phyloP scores from a whole-genome alignment of 2,329 filamentous ascomycete genomes.

The Hirsutella minnesotensis region DNA sequence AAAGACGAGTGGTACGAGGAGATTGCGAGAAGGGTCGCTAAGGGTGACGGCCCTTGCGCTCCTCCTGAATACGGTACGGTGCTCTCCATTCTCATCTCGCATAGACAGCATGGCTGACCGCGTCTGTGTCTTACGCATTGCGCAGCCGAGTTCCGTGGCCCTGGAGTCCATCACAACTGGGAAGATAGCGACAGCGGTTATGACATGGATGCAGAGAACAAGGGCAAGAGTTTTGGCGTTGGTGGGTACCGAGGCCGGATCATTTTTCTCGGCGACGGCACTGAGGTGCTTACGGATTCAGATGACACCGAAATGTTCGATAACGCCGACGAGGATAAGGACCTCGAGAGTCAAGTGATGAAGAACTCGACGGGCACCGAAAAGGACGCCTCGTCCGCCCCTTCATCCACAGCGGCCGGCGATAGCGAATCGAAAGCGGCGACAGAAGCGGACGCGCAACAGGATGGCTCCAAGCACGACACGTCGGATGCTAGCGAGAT shows the following conservation, averaged over 20 bases:
- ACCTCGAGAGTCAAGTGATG: conserved; percentile 71
- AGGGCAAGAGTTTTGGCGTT: conserved; percentile 49
- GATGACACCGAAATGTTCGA: conserved; percentile 93
- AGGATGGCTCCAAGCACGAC: conserved; percentile 13
- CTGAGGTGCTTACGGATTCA: conserved; percentile 79
- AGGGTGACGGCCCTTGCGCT: conserved; percentile 94
- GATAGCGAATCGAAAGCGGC: conserved; percentile 8
- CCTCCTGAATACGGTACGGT: conserved; percentile 97
- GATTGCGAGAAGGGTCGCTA: conserved; percentile 85
- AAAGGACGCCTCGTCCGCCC: conserved; percentile 1
- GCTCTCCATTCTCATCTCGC: conserved; percentile 6
- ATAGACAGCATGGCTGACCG: conserved; percentile 10
- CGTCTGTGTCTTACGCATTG: conserved; percentile 8
- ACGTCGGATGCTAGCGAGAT: conserved; percentile 18
- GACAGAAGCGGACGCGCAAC: conserved; percentile 5
- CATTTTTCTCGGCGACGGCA: conserved; percentile 91
- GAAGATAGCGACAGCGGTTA: conserved; percentile 70
- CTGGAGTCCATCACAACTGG: conserved; percentile 70
- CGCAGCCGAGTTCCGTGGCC: conserved; percentile 72
- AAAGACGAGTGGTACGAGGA: conserved; percentile 99
- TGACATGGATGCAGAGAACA: conserved; percentile 60
- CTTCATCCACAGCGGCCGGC: conserved; percentile 1
- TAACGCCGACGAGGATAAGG: conserved; percentile 72
- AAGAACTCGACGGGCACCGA: conserved; percentile 33
- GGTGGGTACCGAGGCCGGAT: conserved; percentile 72